These are phyloP conservation scores for Aspergillus jensenii DNA, from an alignment of 2,329 filamentous ascomycete species.

Conservation along the genomic window DNA sequence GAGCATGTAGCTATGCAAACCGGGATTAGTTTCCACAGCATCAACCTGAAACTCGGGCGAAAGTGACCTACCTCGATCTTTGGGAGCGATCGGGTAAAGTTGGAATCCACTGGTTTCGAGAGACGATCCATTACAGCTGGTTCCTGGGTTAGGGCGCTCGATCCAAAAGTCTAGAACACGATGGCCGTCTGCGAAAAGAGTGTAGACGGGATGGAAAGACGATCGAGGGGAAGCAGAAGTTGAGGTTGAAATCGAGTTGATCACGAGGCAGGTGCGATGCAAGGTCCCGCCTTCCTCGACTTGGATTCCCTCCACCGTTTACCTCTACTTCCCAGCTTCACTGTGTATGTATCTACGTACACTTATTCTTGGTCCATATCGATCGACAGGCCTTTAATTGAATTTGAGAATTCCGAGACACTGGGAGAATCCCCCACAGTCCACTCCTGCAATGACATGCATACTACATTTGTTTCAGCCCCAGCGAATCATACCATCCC, in stretches of 20 bases:
- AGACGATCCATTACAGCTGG: slow-evolving; percentile 21
- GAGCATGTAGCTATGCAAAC: slow-evolving; percentile 67
- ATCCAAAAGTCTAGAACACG: background rate
- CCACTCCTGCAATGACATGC: slow-evolving; percentile 1
- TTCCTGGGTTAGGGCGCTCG: background rate
- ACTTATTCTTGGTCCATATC: background rate
- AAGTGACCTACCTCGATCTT: slow-evolving; percentile 35
- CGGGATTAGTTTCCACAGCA: background rate
- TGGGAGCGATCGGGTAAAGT: slow-evolving; percentile 34
- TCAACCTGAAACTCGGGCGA: background rate
- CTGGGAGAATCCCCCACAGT: background rate
- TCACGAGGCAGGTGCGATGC: background rate
- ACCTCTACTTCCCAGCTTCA: too few relatives aligned
- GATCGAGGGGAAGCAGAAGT: background rate
- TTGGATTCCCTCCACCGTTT: background rate
- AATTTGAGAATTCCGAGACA: background rate
- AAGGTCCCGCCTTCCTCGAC: background rate
- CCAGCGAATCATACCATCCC: background rate
- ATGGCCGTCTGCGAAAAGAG: background rate
- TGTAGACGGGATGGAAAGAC: background rate
- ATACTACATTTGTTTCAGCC: background rate
- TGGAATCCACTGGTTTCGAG: slow-evolving; percentile 26
- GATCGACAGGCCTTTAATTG: background rate
- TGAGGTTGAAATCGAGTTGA: background rate
- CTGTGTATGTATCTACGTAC: too few relatives aligned